phyloP scores from a whole-genome alignment of 371 early-diverging fungal species.

The Mortierella sp. region DNA sequence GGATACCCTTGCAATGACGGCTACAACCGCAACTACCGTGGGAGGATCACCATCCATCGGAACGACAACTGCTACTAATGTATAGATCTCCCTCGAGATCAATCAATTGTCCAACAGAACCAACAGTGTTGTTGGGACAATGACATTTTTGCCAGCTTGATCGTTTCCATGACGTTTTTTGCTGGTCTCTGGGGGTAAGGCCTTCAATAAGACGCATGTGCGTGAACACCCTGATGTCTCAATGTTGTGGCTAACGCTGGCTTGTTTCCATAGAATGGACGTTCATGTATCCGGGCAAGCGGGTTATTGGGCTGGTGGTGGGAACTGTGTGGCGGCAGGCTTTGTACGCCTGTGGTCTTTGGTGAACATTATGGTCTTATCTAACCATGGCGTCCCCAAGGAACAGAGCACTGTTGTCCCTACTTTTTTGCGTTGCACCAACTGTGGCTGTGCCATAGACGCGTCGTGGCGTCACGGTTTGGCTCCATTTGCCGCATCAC shows the following conservation, averaged over 20 bases:
- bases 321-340: constrained; percentile 26
- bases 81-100: constrained; percentile 78
- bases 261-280: constrained; percentile 26
- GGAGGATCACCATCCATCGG: neutral
- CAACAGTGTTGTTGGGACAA: constrained; percentile 87
- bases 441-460: no score
- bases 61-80: constrained; percentile 4
- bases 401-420: no score
- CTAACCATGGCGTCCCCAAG: no score
- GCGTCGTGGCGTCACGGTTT: no score
- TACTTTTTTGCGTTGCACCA: no score
- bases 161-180: constrained; percentile 94
- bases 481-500: no score
- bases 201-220: neutral
- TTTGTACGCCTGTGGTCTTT: no score
- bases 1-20: neutral
- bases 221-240: neutral
- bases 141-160: constrained; percentile 93
- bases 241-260: neutral
- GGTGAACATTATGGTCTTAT: constrained; percentile 44
- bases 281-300: constrained; percentile 36
- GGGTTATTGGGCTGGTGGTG: constrained; percentile 31
- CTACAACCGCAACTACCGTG: neutral
- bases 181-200: constrained; percentile 72
- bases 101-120: constrained; percentile 93